Conservation (phyloP, 1,284 basidiomycete genomes). For the Trametes polyzona region DNA sequence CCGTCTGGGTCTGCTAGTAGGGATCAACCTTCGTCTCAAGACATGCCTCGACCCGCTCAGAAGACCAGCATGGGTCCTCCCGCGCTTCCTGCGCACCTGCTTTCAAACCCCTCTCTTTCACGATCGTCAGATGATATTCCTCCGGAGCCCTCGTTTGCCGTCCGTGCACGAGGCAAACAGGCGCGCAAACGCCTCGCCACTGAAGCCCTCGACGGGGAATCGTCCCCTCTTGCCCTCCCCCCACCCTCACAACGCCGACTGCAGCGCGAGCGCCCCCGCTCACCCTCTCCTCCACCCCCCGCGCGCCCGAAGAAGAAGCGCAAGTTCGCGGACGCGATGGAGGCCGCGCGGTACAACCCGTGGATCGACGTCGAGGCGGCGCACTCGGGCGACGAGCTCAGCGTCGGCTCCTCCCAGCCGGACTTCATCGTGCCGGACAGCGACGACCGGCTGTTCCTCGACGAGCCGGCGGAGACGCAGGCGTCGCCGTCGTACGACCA, state of each 20-base stretch:
- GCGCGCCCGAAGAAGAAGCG: constrained; percentile 40
- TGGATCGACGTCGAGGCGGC: constrained; percentile 70
- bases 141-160: constrained; percentile 56
- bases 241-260: constrained; percentile 52
- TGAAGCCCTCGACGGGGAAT: constrained; percentile 41
- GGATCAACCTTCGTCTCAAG: constrained; percentile 1
- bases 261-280: constrained; percentile 36
- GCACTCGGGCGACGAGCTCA: constrained; percentile 82
- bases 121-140: constrained; percentile 25
- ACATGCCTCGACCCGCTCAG: constrained; percentile 10
- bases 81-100: constrained; percentile 38
- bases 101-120: constrained; percentile 21
- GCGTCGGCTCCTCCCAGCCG: constrained; percentile 56
- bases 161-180: constrained; percentile 48
- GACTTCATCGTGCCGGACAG: constrained; percentile 58
- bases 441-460: constrained; percentile 72
- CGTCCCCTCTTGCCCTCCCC: constrained; percentile 43
- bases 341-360: constrained; percentile 47
- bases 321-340: constrained; percentile 37
- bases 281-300: constrained; percentile 27
- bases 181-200: constrained; percentile 39
- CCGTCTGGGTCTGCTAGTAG: too few species aligned
- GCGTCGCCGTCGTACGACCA: constrained; percentile 78
- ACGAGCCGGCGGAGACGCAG: constrained; percentile 71
- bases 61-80: constrained; percentile 46